Percentiles rank a stretch among this genome's conserved stretches.
These are phyloP conservation scores for Clarireedia monteithiana DNA, from an alignment of 2,329 filamentous ascomycete species.

Conservation along the genomic window DNA sequence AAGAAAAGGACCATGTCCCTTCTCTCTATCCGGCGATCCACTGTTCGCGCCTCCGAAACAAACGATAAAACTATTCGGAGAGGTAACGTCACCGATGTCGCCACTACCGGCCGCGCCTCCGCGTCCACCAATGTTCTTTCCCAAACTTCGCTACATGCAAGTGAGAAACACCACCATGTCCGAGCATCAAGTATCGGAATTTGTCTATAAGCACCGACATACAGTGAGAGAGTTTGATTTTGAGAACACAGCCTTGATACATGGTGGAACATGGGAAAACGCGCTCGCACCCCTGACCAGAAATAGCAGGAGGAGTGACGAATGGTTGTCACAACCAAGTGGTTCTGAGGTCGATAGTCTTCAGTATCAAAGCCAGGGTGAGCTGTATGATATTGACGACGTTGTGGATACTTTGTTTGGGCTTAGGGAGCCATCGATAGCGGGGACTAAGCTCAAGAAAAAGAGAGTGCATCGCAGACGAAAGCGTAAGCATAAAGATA, in stretches of 20 bases:
- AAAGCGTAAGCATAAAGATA: slow-evolving; percentile 30
- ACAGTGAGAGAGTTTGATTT: slow-evolving; percentile 74
- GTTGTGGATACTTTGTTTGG: slow-evolving; percentile 16
- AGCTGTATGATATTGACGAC: slow-evolving; percentile 21
- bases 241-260: slow-evolving; percentile 62
- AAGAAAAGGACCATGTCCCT: slow-evolving; percentile 62
- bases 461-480: slow-evolving; percentile 30
- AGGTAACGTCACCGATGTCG: slow-evolving; percentile 58
- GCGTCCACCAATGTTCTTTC: slow-evolving; percentile 56
- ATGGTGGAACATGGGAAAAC: slow-evolving; percentile 69
- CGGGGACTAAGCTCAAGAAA: slow-evolving; percentile 40
- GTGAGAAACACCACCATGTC: slow-evolving; percentile 68
- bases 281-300: slow-evolving; percentile 64
- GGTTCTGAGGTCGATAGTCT: slow-evolving; percentile 21
- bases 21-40: slow-evolving; percentile 57
- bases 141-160: slow-evolving; percentile 58
- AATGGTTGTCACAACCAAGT: slow-evolving; percentile 32
- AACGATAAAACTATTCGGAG: slow-evolving; percentile 52
- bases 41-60: slow-evolving; percentile 52
- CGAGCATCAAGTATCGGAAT: slow-evolving; percentile 58
- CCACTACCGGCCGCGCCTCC: slow-evolving; percentile 46
- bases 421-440: slow-evolving; percentile 13
- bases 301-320: slow-evolving; percentile 32
- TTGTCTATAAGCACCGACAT: slow-evolving; percentile 59
- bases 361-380: slow-evolving; percentile 17